Evolutionary conservation across 2,329 filamentous ascomycete genomes (phyloP).

Genomic region (Cadophora luteo-olivacea): DNA sequence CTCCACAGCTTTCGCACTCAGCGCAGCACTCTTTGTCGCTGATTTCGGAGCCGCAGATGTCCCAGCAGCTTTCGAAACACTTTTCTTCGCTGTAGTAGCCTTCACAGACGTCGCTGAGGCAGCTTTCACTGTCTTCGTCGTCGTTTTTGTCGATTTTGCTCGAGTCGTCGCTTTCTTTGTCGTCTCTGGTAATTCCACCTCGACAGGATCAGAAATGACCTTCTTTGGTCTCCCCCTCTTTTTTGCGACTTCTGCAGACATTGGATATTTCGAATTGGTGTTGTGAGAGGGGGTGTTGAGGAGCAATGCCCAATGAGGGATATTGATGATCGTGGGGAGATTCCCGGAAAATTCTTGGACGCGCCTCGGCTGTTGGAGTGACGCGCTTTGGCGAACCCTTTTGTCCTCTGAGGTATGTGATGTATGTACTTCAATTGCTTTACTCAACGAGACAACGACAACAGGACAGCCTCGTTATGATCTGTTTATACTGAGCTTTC

Average conservation of each 20-base stretch:
- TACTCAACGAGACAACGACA: neutral
- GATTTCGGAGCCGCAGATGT: neutral
- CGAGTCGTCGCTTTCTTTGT: conserved; percentile 34
- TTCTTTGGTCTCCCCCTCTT: conserved; percentile 43
- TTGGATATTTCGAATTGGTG: conserved; percentile 19
- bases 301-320: conserved; percentile 6
- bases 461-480: too few relatives aligned
- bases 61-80: conserved; percentile 22
- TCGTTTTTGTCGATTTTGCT: conserved; percentile 38
- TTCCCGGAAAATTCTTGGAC: conserved; percentile 3
- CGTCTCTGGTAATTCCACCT: conserved; percentile 30
- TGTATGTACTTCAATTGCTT: too few relatives aligned
- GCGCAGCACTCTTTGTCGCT: neutral
- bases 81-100: conserved; percentile 20
- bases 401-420: neutral
- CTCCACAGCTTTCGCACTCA: conserved; percentile 13
- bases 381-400: conserved; percentile 23
- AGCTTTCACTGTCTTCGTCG: conserved; percentile 28
- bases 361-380: conserved; percentile 27
- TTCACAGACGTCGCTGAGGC: conserved; percentile 28
- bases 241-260: conserved; percentile 40
- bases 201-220: conserved; percentile 36
- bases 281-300: neutral
- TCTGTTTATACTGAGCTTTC: too few relatives aligned
- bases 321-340: conserved; percentile 20